phyloP scores from a whole-genome alignment of 169 alveolate species.

The Cryptosporidium sp. region DNA sequence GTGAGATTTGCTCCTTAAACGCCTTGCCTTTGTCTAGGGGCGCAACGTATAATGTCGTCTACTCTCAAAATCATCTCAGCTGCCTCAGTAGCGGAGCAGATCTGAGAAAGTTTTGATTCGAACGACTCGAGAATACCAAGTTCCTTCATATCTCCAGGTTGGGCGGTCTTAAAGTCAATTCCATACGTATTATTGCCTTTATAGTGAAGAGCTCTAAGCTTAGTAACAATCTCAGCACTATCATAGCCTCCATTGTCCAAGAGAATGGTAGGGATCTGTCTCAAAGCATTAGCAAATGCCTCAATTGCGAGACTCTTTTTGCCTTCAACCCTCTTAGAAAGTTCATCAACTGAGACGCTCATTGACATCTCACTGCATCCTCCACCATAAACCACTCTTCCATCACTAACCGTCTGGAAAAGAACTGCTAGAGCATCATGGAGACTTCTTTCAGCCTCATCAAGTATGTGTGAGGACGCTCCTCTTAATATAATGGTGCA shows the following conservation, averaged over 20 bases:
- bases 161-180: conserved; percentile 92
- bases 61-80: conserved; percentile 99
- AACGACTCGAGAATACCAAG: conserved; percentile 96
- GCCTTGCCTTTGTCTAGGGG: conserved; percentile 95
- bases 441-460: conserved; percentile 99
- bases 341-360: conserved; percentile 97
- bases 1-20: conserved; percentile 24
- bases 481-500: conserved; percentile 98
- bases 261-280: conserved; percentile 96
- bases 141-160: conserved; percentile 94
- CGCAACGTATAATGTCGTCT: conserved; percentile 97
- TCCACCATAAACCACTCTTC: conserved; percentile 97
- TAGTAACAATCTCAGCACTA: conserved; percentile 96
- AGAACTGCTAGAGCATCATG: conserved; percentile 99
- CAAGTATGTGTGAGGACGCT: conserved; percentile 98
- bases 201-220: conserved; percentile 94
- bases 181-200: conserved; percentile 93
- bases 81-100: conserved; percentile 98
- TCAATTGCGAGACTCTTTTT: conserved; percentile 96
- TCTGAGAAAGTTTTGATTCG: conserved; percentile 95
- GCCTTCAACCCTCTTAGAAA: conserved; percentile 94
- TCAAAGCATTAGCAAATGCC: conserved; percentile 97
- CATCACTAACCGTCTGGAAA: conserved; percentile 92
- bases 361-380: conserved; percentile 98
- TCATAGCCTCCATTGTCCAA: conserved; percentile 98